Conservation (phyloP, 1,139 yeast genomes). For the Kodamaea plutei region DNA sequence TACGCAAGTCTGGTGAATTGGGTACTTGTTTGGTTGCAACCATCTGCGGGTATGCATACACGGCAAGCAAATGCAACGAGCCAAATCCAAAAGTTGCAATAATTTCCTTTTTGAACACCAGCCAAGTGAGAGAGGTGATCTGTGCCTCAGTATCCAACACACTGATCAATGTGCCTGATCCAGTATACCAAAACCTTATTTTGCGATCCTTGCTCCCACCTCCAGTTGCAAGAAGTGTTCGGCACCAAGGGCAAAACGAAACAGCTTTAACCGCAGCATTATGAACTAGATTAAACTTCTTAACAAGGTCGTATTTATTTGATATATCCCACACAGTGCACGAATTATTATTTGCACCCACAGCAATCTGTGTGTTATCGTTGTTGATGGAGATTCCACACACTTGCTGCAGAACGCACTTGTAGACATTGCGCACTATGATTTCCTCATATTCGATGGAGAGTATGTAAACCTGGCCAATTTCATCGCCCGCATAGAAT, state of each 20-base stretch:
- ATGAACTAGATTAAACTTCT: conserved; percentile 41
- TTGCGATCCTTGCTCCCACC: conserved; percentile 43
- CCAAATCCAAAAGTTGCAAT: conserved; percentile 83
- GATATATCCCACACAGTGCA: conserved; percentile 65
- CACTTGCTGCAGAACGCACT: conserved; percentile 60
- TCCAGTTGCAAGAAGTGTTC: conserved; percentile 39
- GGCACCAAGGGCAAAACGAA: conserved; percentile 45
- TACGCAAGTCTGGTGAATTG: conserved; percentile 52
- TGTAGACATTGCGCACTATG: conserved; percentile 24
- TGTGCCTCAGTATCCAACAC: conserved; percentile 62
- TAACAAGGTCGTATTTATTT: conserved; percentile 35
- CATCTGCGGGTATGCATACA: conserved; percentile 67
- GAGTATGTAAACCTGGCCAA: conserved; percentile 55
- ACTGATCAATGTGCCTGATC: conserved; percentile 63
- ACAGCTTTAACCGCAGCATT: conserved; percentile 43
- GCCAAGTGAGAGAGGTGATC: conserved; percentile 79
- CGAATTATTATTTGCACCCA: conserved; percentile 72
- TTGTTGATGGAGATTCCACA: conserved; percentile 61
- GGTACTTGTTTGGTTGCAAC: conserved; percentile 45
- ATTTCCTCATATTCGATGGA: conserved; percentile 21
- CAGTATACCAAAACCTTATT: conserved; percentile 78
- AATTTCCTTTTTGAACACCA: conserved; percentile 55
- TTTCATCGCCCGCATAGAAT: conserved; percentile 66
- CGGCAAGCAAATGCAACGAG: conserved; percentile 41
- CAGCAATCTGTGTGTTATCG: conserved; percentile 49